Base-by-base conservation (phyloP, 192 early-diverging fungal genomes). In the Pecoramyces ruminantium region DNA sequence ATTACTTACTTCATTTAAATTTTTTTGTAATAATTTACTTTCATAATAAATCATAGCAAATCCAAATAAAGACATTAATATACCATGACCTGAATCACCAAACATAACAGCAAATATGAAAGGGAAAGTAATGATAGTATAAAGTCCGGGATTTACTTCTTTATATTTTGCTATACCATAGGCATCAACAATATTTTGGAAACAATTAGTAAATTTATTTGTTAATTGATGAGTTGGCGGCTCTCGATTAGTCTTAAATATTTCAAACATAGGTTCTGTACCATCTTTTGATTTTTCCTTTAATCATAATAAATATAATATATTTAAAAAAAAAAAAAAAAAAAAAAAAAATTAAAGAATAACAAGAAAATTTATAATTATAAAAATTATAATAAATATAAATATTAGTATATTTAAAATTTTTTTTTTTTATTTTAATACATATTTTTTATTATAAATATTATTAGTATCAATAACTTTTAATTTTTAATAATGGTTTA, bases 101-200 rank as follows among this genome's bases (percentile, higher is more conserved):
- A 99, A 99, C 98, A 99, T 99, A 80, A 99, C 91, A 78, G 98
- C 97, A 87, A 99, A 99, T 80, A 99, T 85, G 85, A 99, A 99
- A 21, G 98, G 98, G 88, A 99, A 99, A 0, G 95, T 96, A 78
- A 98, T 97, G 17, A 94, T 84, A 0, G 98, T 98, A 80, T 97
- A 99, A 38, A 99, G 89, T 77, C 96, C 98, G 16, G 98, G 98
- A 84, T 99, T 99, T 81, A 98, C 96, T 87, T 99, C 98, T 81
- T 93, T 91, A 84, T 97, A 97, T 82, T 90, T 91, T 67, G 98
- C 96, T 83, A 98, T 91, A 80, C 98, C 98, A 85, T 99, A 99
- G 0, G 98, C 95, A 84, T 98, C 95, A 27, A 99, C 93, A 83
- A 99, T 97, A 80, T 88, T 92, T 87, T 99, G 98, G 89, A 99